These are phyloP conservation scores for Leishmania gerbilli DNA, from an alignment of 208 protist genomes.

Conservation along the genomic window DNA sequence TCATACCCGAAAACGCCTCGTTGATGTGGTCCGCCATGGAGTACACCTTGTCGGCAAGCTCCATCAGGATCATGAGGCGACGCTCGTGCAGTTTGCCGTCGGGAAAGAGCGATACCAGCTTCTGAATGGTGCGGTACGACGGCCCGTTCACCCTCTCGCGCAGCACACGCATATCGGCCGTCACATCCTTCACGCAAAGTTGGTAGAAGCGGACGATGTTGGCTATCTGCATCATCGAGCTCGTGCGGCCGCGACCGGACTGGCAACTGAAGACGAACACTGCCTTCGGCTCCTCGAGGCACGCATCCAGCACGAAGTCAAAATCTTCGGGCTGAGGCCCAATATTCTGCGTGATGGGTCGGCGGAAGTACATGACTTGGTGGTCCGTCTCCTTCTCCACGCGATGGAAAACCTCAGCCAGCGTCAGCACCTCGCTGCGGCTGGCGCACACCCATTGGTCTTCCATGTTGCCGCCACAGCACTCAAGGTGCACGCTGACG, in stretches of 20 bases:
- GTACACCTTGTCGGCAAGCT: conserved; percentile 86
- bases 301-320: conserved; percentile 84
- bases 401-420: conserved; percentile 64
- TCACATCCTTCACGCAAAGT: conserved; percentile 71
- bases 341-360: conserved; percentile 82
- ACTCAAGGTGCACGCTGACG: conserved; percentile 78
- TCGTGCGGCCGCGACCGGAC: conserved; percentile 78
- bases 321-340: conserved; percentile 82
- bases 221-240: conserved; percentile 86
- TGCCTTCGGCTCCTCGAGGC: conserved; percentile 72
- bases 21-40: conserved; percentile 87
- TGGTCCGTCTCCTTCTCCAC: conserved; percentile 36
- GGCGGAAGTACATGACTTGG: conserved; percentile 73
- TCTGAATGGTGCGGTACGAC: conserved; percentile 84
- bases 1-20: conserved; percentile 63
- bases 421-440: conserved; percentile 55
- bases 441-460: conserved; percentile 89
- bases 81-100: conserved; percentile 88
- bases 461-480: conserved; percentile 65
- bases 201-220: conserved; percentile 92
- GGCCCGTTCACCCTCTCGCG: conserved; percentile 43
- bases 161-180: conserved; percentile 70
- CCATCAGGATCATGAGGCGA: conserved; percentile 76
- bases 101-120: conserved; percentile 87
- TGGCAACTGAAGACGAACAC: conserved; percentile 90